These are phyloP conservation scores for Phascolomyces articulosus DNA, from an alignment of 371 early-diverging fungal species.

Conservation along the genomic window DNA sequence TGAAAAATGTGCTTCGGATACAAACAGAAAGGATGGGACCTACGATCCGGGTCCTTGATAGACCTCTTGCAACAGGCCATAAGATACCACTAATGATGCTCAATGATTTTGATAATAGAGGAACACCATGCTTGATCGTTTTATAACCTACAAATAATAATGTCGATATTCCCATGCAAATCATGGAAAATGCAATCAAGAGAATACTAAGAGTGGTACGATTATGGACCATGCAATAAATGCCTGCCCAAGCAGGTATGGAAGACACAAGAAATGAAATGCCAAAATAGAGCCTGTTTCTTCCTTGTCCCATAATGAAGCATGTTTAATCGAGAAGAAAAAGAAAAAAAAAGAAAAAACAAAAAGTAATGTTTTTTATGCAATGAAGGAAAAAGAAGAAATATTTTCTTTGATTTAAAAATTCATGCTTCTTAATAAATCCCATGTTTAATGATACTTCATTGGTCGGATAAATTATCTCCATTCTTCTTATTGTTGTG, in stretches of 20 bases:
- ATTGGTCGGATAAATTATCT: too few relatives aligned
- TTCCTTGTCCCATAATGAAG: constrained; percentile 11
- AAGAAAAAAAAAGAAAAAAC: neutral
- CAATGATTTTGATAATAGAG: constrained; percentile 24
- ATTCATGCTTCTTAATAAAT: too few relatives aligned
- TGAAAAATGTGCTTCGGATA: constrained; percentile 39
- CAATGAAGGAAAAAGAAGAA: neutral
- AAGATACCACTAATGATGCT: constrained; percentile 18
- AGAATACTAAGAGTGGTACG: constrained; percentile 9
- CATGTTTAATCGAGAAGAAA: constrained; percentile 1
- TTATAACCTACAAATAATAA: constrained; percentile 29
- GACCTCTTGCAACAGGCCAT: constrained; percentile 26
- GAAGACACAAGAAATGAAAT: constrained; percentile 16
- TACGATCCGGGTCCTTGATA: constrained; percentile 29
- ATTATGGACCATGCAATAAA: constrained; percentile 15
- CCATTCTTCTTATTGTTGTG: too few relatives aligned
- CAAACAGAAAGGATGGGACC: constrained; percentile 33
- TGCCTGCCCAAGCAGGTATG: constrained; percentile 10
- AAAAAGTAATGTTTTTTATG: too few relatives aligned
- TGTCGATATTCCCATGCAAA: constrained; percentile 26
- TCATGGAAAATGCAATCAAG: constrained; percentile 11
- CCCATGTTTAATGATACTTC: too few relatives aligned
- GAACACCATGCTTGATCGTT: constrained; percentile 32
- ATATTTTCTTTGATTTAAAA: neutral
- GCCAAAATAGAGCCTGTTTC: constrained; percentile 17